These are phyloP conservation scores for Camellia granthamiana DNA, from an alignment of 148 eudicot genomes.

Conservation along the genomic window DNA sequence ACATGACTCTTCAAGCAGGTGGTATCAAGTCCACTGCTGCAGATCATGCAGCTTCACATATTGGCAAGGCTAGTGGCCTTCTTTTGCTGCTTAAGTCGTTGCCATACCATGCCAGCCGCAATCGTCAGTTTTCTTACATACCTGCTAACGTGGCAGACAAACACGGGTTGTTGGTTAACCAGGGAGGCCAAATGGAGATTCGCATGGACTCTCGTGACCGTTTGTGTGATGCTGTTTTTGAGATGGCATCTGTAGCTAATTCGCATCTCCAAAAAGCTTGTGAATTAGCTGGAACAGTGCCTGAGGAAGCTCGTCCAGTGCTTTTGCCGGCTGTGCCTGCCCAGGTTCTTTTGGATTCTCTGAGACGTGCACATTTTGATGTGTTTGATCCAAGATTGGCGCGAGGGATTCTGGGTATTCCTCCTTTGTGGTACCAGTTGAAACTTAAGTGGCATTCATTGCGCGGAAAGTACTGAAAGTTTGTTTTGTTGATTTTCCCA, in stretches of 20 bases:
- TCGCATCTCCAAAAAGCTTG: slow-evolving; percentile 84
- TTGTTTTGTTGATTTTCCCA: not conserved
- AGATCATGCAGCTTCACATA: slow-evolving; percentile 97
- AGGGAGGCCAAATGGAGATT: slow-evolving; percentile 43
- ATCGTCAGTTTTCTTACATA: slow-evolving; percentile 63
- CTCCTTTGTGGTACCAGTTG: slow-evolving; percentile 82
- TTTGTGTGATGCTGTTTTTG: slow-evolving; percentile 70
- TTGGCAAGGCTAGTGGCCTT: slow-evolving; percentile 91
- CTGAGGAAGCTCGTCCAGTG: slow-evolving; percentile 67
- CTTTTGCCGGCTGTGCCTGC: slow-evolving; percentile 87
- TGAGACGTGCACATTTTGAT: slow-evolving; percentile 68
- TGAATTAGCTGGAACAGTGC: slow-evolving; percentile 58
- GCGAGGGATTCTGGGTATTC: slow-evolving; percentile 66
- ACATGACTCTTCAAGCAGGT: slow-evolving; percentile 77
- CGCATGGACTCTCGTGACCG: slow-evolving; percentile 58
- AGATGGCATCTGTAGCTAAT: slow-evolving; percentile 87
- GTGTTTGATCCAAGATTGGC: slow-evolving; percentile 76
- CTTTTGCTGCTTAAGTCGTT: slow-evolving; percentile 71
- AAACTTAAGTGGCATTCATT: slow-evolving; percentile 88
- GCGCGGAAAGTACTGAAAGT: slow-evolving; percentile 61
- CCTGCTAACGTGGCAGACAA: slow-evolving; percentile 69
- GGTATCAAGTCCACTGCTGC: slow-evolving; percentile 79
- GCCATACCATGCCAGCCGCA: slow-evolving; percentile 74
- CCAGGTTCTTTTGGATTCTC: slow-evolving; percentile 65
- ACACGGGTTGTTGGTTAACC: slow-evolving; percentile 53